Percentiles rank a stretch among this genome's conserved stretches.
Conservation (phyloP, 164 flowering plant genomes). For the Taxillus chinensis region DNA sequence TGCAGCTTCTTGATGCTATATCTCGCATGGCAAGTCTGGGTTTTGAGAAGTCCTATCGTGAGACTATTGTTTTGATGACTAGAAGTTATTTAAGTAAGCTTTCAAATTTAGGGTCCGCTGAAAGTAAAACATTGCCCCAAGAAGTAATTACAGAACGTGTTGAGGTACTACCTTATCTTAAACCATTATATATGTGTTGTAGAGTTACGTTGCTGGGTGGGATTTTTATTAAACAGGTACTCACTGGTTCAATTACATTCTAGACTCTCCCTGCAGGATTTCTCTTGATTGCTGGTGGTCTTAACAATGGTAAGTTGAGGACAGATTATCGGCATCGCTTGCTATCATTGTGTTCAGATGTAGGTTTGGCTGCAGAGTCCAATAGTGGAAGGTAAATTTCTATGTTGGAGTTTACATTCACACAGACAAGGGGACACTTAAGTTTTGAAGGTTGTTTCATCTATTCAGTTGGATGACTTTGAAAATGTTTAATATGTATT, state of each 20-base stretch:
- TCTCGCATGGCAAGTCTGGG: slow-evolving; percentile 95
- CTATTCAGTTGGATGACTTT: no score
- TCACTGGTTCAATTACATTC: slow-evolving; percentile 57
- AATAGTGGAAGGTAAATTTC: slow-evolving; percentile 74
- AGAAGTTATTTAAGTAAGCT: slow-evolving; percentile 81
- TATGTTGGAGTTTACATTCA: background rate
- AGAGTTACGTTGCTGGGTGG: slow-evolving; percentile 7
- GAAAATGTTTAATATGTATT: no score
- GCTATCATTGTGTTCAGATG: slow-evolving; percentile 91
- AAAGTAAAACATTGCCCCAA: slow-evolving; percentile 70
- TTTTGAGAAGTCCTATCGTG: slow-evolving; percentile 94
- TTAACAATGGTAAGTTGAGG: slow-evolving; percentile 59
- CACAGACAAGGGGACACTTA: no score
- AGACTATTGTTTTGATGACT: slow-evolving; percentile 88
- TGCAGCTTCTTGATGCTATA: slow-evolving; percentile 99
- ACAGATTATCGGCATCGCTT: slow-evolving; percentile 84
- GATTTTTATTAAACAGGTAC: slow-evolving; percentile 21
- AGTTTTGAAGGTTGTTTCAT: no score
- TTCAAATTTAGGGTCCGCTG: slow-evolving; percentile 69
- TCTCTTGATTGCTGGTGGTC: slow-evolving; percentile 68
- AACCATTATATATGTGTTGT: background rate
- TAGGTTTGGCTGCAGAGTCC: slow-evolving; percentile 93
- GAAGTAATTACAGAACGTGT: slow-evolving; percentile 93
- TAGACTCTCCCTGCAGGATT: slow-evolving; percentile 99
- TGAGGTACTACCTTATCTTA: slow-evolving; percentile 43